Evolutionary conservation across 169 alveolate genomes (phyloP).

Genomic region (Eimeria necatrix): DNA sequence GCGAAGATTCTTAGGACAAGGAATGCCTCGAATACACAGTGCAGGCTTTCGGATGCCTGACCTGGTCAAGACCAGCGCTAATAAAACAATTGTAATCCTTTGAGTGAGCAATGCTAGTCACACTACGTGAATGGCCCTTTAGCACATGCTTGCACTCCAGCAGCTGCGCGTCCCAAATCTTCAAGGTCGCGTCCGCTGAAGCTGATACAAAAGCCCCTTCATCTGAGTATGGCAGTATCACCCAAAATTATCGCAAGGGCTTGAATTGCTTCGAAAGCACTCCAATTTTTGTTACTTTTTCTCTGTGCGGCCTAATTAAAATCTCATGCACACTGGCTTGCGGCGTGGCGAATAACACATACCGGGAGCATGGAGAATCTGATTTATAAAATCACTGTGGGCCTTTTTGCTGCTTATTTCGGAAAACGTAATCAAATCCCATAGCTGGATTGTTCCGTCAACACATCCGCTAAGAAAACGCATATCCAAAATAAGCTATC

Average conservation of each 20-base stretch:
- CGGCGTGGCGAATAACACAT: background rate
- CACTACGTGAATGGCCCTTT: slow-evolving; percentile 66
- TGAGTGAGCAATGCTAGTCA: slow-evolving; percentile 66
- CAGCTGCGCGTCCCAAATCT: slow-evolving; percentile 59
- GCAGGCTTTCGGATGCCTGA: background rate
- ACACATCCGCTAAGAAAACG: slow-evolving; percentile 48
- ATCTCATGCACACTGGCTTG: too few species aligned
- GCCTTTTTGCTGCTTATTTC: slow-evolving; percentile 56
- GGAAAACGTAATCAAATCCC: slow-evolving; percentile 64
- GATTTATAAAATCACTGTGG: slow-evolving; percentile 40
- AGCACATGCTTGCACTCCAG: slow-evolving; percentile 38
- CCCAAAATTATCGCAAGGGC: background rate
- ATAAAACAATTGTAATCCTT: slow-evolving; percentile 59
- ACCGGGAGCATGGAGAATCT: slow-evolving; percentile 62
- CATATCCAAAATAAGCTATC: too few species aligned
- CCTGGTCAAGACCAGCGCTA: slow-evolving; percentile 80
- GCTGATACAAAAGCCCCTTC: slow-evolving; percentile 66
- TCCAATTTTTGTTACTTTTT: background rate
- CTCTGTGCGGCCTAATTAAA: too few species aligned
- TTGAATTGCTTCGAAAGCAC: background rate
- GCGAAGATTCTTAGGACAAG: too few species aligned
- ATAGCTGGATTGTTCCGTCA: slow-evolving; percentile 32
- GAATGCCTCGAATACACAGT: too few species aligned
- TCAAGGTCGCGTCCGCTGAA: slow-evolving; percentile 68
- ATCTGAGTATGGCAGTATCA: slow-evolving; percentile 35